phyloP scores from a whole-genome alignment of 2,329 filamentous ascomycete genomes.

The Calcarisporium arbuscula region DNA sequence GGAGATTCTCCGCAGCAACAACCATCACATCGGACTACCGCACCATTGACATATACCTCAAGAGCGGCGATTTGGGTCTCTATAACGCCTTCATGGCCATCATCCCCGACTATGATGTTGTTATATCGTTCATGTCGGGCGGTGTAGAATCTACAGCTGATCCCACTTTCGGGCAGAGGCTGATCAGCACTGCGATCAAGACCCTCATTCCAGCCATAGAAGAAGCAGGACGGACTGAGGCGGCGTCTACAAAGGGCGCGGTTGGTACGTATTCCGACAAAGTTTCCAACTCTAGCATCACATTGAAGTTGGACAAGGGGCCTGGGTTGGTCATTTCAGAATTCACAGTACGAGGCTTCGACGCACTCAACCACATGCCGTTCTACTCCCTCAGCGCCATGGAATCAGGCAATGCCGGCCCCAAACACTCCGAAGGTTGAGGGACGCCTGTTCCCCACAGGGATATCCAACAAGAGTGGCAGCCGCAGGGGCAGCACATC shows the following conservation, averaged over 20 bases:
- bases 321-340: slow-evolving; percentile 31
- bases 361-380: slow-evolving; percentile 29
- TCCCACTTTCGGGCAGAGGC: slow-evolving; percentile 10
- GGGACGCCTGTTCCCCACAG: slow-evolving; percentile 24
- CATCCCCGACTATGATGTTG: slow-evolving; percentile 35
- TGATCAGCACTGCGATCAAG: slow-evolving; percentile 25
- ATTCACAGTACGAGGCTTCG: slow-evolving; percentile 34
- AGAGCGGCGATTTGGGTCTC: slow-evolving; percentile 30
- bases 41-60: slow-evolving; percentile 37
- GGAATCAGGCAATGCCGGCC: slow-evolving; percentile 6
- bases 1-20: slow-evolving; percentile 35
- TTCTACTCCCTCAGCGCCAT: slow-evolving; percentile 16
- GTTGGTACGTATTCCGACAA: slow-evolving; percentile 32
- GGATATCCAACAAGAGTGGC: slow-evolving; percentile 11
- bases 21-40: slow-evolving; percentile 26
- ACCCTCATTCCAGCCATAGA: slow-evolving; percentile 35
- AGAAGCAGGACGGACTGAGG: slow-evolving; percentile 31
- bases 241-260: slow-evolving; percentile 14
- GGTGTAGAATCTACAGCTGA: slow-evolving; percentile 18
- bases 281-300: slow-evolving; percentile 32
- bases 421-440: slow-evolving; percentile 13
- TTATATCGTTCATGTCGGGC: slow-evolving; percentile 7
- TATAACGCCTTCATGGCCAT: slow-evolving; percentile 32
- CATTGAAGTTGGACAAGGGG: slow-evolving; percentile 28
- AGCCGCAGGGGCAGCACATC: too few species aligned